Conservation (phyloP, 129 eudicot genomes). For the Heracleum sosnowskyi region DNA sequence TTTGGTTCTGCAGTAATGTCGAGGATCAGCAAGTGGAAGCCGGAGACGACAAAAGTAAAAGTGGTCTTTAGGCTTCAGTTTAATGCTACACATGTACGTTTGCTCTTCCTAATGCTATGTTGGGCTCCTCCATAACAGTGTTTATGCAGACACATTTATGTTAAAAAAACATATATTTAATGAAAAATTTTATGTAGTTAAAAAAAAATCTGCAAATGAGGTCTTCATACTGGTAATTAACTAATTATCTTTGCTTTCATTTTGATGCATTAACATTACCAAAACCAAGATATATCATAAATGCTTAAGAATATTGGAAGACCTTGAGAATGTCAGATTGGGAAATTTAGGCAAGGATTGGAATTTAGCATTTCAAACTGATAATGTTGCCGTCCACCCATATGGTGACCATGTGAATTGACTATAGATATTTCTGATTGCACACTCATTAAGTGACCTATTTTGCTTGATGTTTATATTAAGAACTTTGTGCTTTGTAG, state of each 20-base stretch:
- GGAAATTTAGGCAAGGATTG: not conserved
- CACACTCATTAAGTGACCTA: constrained; percentile 1
- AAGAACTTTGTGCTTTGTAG: constrained; percentile 31
- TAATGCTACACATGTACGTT: constrained; percentile 76
- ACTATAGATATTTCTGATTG: no score
- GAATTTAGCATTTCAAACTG: not conserved
- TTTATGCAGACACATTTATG: not conserved
- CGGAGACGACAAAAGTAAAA: constrained; percentile 94
- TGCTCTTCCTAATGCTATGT: not conserved
- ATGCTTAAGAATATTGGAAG: not conserved
- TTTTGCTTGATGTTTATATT: not conserved
- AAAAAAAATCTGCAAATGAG: not conserved
- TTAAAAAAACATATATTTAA: not conserved
- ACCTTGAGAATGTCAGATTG: not conserved
- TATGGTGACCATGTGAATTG: not conserved
- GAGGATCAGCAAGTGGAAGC: constrained; percentile 82
- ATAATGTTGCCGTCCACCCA: not conserved
- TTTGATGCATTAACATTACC: not conserved
- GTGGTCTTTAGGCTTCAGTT: constrained; percentile 95
- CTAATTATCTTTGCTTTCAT: not conserved
- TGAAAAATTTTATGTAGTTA: not conserved
- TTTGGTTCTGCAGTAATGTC: constrained; percentile 52
- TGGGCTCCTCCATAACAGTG: not conserved
- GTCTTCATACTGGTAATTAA: not conserved
- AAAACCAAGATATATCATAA: not conserved